Conservation (phyloP, 1,284 basidiomycete species). For the Flammula alnicola region DNA sequence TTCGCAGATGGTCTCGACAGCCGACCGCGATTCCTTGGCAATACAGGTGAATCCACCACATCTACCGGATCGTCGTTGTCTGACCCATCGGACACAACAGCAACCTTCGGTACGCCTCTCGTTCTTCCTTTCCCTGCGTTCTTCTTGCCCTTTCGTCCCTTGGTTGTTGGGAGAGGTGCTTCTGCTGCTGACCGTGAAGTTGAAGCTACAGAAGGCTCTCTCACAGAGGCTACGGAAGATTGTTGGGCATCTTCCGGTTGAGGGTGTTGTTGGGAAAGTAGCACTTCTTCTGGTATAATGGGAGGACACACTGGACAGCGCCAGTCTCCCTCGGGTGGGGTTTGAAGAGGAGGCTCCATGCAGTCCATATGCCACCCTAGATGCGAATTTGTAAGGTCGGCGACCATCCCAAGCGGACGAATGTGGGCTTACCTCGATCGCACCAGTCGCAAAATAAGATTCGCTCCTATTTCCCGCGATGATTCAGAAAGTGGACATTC, state of each 20-base stretch:
- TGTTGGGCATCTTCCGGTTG: slow-evolving; percentile 22
- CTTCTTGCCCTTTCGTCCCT: slow-evolving; percentile 20
- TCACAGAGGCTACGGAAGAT: slow-evolving; percentile 20
- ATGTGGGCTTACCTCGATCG: slow-evolving; percentile 72
- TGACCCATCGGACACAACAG: slow-evolving; percentile 30
- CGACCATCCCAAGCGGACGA: slow-evolving; percentile 22
- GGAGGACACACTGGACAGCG: slow-evolving; percentile 68
- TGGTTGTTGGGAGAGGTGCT: slow-evolving; percentile 14
- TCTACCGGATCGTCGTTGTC: slow-evolving; percentile 37
- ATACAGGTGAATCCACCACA: slow-evolving; percentile 29
- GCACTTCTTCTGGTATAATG: slow-evolving; percentile 28
- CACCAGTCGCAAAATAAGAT: slow-evolving; percentile 95
- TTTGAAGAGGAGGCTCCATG: slow-evolving; percentile 73
- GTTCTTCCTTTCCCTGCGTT: slow-evolving; percentile 10
- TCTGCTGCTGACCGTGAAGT: slow-evolving; percentile 44
- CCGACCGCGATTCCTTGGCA: slow-evolving; percentile 17
- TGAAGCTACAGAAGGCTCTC: slow-evolving; percentile 53
- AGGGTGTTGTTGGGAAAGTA: slow-evolving; percentile 15
- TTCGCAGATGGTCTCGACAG: slow-evolving; percentile 20
- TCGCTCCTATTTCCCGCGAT: too few species aligned
- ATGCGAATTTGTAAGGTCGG: neutral
- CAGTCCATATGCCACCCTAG: slow-evolving; percentile 92
- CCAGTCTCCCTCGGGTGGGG: slow-evolving; percentile 79
- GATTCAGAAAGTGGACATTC: too few species aligned
- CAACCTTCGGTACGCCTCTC: slow-evolving; percentile 7